Conservation (phyloP, 2,329 filamentous ascomycete genomes). For the Ilyonectria sp. region DNA sequence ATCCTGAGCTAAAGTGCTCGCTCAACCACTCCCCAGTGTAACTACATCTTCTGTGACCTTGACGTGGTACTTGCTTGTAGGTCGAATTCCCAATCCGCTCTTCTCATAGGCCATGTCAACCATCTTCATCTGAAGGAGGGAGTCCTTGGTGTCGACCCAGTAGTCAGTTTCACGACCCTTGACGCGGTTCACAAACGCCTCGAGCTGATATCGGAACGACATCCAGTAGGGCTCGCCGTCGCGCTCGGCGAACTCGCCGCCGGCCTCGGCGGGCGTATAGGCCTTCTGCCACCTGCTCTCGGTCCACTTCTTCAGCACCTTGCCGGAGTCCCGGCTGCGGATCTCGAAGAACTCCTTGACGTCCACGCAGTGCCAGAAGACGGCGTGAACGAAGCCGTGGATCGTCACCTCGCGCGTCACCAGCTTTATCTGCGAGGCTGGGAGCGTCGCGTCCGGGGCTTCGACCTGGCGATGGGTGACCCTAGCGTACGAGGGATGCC, state of each 20-base stretch:
- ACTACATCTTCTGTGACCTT: neutral
- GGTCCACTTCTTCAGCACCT: conserved; percentile 9
- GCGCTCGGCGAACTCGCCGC: neutral
- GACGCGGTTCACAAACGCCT: conserved; percentile 14
- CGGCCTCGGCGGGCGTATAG: conserved; percentile 8
- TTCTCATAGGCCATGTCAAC: conserved; percentile 23
- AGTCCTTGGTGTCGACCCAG: conserved; percentile 7
- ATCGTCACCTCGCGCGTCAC: neutral
- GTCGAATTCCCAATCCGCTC: neutral
- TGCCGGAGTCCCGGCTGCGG: neutral
- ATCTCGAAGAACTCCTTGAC: neutral
- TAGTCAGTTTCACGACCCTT: neutral
- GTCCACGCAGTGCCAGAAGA: conserved; percentile 12
- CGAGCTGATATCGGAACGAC: conserved; percentile 12
- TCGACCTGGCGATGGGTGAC: conserved; percentile 3
- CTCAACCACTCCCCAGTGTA: neutral
- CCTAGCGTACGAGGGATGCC: neutral
- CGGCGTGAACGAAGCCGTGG: neutral
- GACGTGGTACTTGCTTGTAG: neutral
- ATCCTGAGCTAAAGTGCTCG: no score
- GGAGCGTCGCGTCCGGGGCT: neutral
- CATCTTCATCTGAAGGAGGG: conserved; percentile 8
- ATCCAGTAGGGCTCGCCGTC: conserved; percentile 16
- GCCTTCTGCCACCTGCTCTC: conserved; percentile 2
- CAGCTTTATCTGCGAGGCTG: conserved; percentile 1